Conservation (phyloP, 2,329 filamentous ascomycete species). For the Cladosporium phlei region DNA sequence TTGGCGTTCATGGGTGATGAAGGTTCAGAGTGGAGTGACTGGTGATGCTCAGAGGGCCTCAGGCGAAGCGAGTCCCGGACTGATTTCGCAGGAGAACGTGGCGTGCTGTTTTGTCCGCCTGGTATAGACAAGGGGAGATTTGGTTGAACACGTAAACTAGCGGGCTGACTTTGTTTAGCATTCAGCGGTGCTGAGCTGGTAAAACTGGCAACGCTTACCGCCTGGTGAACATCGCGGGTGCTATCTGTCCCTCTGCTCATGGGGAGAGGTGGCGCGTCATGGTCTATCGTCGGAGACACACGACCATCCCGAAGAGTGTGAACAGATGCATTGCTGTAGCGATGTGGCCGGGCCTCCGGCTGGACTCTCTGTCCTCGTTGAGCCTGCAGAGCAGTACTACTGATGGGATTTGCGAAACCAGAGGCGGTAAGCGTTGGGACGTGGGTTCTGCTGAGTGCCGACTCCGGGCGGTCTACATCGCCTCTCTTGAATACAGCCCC, state of each 20-base stretch:
- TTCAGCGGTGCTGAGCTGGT: slow-evolving; percentile 78
- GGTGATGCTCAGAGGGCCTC: slow-evolving; percentile 33
- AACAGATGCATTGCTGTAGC: slow-evolving; percentile 57
- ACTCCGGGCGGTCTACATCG: slow-evolving; percentile 47
- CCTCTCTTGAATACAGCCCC: slow-evolving; percentile 15
- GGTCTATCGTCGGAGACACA: slow-evolving; percentile 36
- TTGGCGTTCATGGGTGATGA: slow-evolving; percentile 56
- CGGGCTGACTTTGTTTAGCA: slow-evolving; percentile 2
- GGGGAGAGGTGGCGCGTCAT: slow-evolving; percentile 47
- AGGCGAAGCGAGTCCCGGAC: slow-evolving; percentile 27
- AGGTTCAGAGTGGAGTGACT: slow-evolving; percentile 72
- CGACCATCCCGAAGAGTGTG: slow-evolving; percentile 36
- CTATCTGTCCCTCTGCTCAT: slow-evolving; percentile 70
- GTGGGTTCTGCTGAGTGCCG: slow-evolving; percentile 70
- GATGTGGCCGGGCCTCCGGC: slow-evolving; percentile 41
- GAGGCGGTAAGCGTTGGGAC: slow-evolving; percentile 76
- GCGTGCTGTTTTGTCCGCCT: slow-evolving; percentile 5
- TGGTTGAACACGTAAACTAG: slow-evolving; percentile 5
- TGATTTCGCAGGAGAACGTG: slow-evolving; percentile 17
- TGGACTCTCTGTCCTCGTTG: slow-evolving; percentile 60
- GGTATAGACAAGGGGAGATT: not conserved
- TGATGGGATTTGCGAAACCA: slow-evolving; percentile 95
- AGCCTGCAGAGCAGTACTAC: slow-evolving; percentile 86
- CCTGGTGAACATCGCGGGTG: slow-evolving; percentile 56
- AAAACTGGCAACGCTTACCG: slow-evolving; percentile 57